These are phyloP conservation scores for Yamadazyma takamatsuzukensis DNA, from an alignment of 805 yeast species.

Conservation along the genomic window DNA sequence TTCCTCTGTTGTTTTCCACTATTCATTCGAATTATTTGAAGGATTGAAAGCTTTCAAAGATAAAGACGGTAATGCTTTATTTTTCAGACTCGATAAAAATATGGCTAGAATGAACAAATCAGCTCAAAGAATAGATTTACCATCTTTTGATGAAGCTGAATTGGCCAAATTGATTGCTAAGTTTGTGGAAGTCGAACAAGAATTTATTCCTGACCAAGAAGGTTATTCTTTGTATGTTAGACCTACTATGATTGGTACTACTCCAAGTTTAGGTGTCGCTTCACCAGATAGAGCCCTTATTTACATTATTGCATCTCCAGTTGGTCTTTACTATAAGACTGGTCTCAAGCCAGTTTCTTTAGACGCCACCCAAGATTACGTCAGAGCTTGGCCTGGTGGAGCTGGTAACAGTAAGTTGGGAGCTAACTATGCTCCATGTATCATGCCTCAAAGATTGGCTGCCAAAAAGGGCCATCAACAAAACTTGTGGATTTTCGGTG, in stretches of 20 bases:
- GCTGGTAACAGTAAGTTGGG: constrained; percentile 95
- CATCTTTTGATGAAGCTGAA: constrained; percentile 78
- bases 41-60: constrained; percentile 90
- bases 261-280: constrained; percentile 82
- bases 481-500: constrained; percentile 94
- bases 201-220: constrained; percentile 76
- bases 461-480: constrained; percentile 91
- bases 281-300: constrained; percentile 78
- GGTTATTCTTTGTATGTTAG: constrained; percentile 92
- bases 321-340: constrained; percentile 86
- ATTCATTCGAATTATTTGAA: constrained; percentile 92
- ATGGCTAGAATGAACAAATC: constrained; percentile 88
- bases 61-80: constrained; percentile 58
- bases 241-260: constrained; percentile 94
- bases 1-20: constrained; percentile 86
- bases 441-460: constrained; percentile 86
- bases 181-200: constrained; percentile 68
- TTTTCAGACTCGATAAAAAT: constrained; percentile 90
- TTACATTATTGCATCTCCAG: constrained; percentile 90
- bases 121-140: constrained; percentile 85
- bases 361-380: constrained; percentile 94
- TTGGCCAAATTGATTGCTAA: constrained; percentile 72
- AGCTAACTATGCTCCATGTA: constrained; percentile 96
- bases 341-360: constrained; percentile 94
- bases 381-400: constrained; percentile 99